phyloP scores from a whole-genome alignment of 257 asterid species.

The Plantago ovata region DNA sequence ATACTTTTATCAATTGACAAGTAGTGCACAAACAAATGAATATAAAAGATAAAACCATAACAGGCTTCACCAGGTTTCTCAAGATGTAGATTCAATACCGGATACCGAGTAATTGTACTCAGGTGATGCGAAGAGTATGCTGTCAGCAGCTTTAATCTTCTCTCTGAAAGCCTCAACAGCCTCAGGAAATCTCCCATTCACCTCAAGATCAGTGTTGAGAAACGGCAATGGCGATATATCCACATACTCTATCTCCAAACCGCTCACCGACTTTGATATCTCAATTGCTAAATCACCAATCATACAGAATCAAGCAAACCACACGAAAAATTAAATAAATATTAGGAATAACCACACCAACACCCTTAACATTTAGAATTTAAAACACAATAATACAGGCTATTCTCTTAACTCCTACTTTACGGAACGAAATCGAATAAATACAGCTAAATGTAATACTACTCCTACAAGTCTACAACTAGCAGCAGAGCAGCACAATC shows the following conservation, averaged over 20 bases:
- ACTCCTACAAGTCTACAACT: no score
- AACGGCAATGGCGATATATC: slow-evolving; percentile 71
- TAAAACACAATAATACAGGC: no score
- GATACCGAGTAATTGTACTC: slow-evolving; percentile 85
- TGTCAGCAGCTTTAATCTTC: slow-evolving; percentile 74
- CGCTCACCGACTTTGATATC: slow-evolving; percentile 49
- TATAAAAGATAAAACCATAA: background rate
- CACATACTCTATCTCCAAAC: slow-evolving; percentile 65
- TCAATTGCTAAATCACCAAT: slow-evolving; percentile 44
- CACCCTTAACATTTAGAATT: no score
- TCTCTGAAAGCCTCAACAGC: slow-evolving; percentile 78
- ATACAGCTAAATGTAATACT: no score
- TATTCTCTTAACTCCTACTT: no score
- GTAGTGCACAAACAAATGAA: background rate
- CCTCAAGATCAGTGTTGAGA: slow-evolving; percentile 79
- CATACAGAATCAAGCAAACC: background rate
- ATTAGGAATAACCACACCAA: no score
- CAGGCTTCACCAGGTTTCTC: background rate
- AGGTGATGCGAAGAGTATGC: slow-evolving; percentile 77
- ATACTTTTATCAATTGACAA: no score
- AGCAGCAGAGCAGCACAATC: no score
- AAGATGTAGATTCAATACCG: slow-evolving; percentile 35
- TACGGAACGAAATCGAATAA: no score
- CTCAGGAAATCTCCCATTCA: slow-evolving; percentile 59
- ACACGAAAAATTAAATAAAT: background rate